phyloP scores from a whole-genome alignment of 2,329 filamentous ascomycete species.

The Cyphellophora europaea region DNA sequence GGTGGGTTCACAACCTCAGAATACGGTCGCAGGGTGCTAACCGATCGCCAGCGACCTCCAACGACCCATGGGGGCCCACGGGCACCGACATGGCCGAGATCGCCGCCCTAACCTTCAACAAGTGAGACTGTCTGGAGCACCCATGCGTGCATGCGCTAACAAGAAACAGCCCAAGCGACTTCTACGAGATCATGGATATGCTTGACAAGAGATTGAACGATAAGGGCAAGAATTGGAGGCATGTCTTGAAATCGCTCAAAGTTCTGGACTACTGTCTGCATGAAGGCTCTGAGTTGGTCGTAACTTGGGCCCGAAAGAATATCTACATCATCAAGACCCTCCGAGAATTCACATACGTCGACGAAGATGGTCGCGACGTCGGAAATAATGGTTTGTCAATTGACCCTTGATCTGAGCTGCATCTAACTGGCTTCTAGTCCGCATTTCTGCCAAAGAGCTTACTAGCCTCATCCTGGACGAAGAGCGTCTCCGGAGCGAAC shows the following conservation, averaged over 20 bases:
- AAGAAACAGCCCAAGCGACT: slow-evolving; percentile 70
- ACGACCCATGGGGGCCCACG: slow-evolving; percentile 96
- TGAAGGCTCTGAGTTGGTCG: slow-evolving; percentile 90
- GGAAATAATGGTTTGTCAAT: slow-evolving; percentile 76
- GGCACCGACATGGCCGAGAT: slow-evolving; percentile 99
- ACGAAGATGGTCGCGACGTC: slow-evolving; percentile 91
- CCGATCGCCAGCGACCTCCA: slow-evolving; percentile 89
- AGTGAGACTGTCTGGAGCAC: slow-evolving; percentile 62
- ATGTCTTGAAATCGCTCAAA: slow-evolving; percentile 94
- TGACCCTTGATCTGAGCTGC: not conserved
- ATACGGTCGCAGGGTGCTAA: too few relatives aligned
- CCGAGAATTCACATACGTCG: slow-evolving; percentile 91
- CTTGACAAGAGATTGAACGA: slow-evolving; percentile 97
- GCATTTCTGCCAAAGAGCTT: slow-evolving; percentile 90
- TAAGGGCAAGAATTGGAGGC: slow-evolving; percentile 99
- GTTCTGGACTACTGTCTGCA: slow-evolving; percentile 97
- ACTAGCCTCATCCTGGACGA: slow-evolving; percentile 88
- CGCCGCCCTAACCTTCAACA: slow-evolving; percentile 94
- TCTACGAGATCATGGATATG: slow-evolving; percentile 99
- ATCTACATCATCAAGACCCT: slow-evolving; percentile 98
- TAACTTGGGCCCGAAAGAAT: slow-evolving; percentile 96
- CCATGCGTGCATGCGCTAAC: not conserved
- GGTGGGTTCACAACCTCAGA: slow-evolving; percentile 62
- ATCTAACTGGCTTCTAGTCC: slow-evolving; percentile 23
- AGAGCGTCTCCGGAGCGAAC: slow-evolving; percentile 79